Evolutionary conservation across 345 rosid species (phyloP), one percentile per base, ranked within the genome.

Genomic region (Arabis hirsuta): DNA sequence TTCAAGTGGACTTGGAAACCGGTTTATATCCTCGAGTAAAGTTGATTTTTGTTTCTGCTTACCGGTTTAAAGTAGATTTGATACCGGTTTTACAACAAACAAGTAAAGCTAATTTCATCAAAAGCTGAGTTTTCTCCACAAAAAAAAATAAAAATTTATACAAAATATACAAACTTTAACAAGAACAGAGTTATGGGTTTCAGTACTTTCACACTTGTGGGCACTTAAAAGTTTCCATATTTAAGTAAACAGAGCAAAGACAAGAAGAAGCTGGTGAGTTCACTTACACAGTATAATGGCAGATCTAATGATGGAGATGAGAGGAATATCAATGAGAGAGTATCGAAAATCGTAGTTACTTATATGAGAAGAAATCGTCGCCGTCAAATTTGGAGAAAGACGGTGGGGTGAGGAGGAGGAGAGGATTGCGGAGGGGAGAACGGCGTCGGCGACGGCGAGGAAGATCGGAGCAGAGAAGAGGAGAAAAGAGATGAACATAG

Each of bases 381-480:
- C 51, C 57, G 78, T 55, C 0, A 62, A 42, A 12, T 12, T 71
- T 51, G 75, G 67, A 44, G 62, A 52, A 27, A 62, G 50, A 32
- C 39, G 67, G 60, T 57, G 12, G 19, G 80, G 45, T 11, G 77
- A 62, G 75, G 67, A 83, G 46, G 95, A 89, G 34, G 96, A 16
- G 97, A 94, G 87, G 41, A 94, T 75, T 3, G 96, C 93, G 3
- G 93, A 83, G 13, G 99, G 99, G 14, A 91, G 81, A 12, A 91
- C 72, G 3, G 96, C 71, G 68, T 91, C 99, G 9, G 96, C 89
- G 62, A 91, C 80, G 16, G 71, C 91, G 60, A 94, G 82, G 70
- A 94, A 82, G 74, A 91, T 75, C 0, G 99, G 99, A 13, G 95
- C 96, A 52, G 97, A 94, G 78, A 91, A 85, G 13, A 94, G 38